Base-by-base conservation (phyloP, 495 filamentous ascomycete genomes). In the Glarea lozoyensis region DNA sequence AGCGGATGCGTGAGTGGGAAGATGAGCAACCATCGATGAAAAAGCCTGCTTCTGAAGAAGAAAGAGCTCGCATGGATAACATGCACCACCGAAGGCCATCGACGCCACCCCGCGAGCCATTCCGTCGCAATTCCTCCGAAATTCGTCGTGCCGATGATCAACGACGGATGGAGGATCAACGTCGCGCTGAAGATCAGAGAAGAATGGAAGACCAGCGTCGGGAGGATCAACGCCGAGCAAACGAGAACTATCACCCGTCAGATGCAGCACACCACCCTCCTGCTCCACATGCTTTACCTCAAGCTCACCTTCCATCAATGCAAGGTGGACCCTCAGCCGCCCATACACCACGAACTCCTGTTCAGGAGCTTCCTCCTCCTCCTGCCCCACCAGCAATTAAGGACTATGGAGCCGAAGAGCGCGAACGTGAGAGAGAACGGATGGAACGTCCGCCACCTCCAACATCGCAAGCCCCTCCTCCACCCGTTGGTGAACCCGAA, bases 1-100 rank as follows among this genome's bases (percentile, higher is more conserved):
- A 98, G 72, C 75, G 92, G 45, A 68, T 73, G 50, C 78, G 87
- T 29, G 92, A 97, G 53, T 93, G 92, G 86, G 92, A 95, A 42
- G 84, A 88, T 42, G 89, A 94, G 15, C 35, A 19, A 16, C 23
- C 46, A 20, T 69, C 72, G 1, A 65, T 77, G 13, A 94, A 96
- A 64, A 95, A 95, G 67, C 79, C 80, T 32, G 79, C 87, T 3
- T 93, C 77, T 20, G 89, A 96, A 4, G 92, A 98, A 57, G 83
- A 68, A 42, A 81, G 89, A 35, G 83, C 84, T 33, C 82, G 86
- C 40, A 72, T 95, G 56, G 88, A 94, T 19, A 88, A 96, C 56
- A 76, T 84, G 52, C 75, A 78, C 38, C 75, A 79, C 53, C 87
- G 86, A 42, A 82, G 89, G 25, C 74, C 76, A 3, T 90, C 73